A percentile compares a stretch with the other conserved stretches of the same genome.
These are phyloP conservation scores for Glebionis coronaria DNA, from an alignment of 129 eudicot species.

Conservation along the genomic window DNA sequence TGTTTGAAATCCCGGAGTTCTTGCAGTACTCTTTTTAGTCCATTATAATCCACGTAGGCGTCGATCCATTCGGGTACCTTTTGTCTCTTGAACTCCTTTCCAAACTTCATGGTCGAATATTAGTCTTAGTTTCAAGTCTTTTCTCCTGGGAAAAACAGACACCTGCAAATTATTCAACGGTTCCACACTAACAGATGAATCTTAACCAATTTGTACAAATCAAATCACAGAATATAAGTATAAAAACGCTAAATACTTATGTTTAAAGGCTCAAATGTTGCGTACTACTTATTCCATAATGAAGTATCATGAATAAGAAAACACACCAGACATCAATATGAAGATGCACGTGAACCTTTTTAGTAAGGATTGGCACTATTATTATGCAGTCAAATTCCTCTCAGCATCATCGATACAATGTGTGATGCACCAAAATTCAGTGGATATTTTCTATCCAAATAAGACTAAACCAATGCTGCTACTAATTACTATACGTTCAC, in stretches of 20 bases:
- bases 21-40: constrained; percentile 58
- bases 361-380: constrained; percentile 3
- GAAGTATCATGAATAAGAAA: constrained; percentile 4
- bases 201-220: background rate
- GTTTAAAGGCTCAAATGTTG: background rate
- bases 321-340: constrained; percentile 1
- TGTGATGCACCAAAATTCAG: constrained; percentile 8
- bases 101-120: constrained; percentile 67
- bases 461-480: background rate
- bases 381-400: constrained; percentile 8
- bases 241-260: no score
- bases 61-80: constrained; percentile 92
- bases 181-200: background rate
- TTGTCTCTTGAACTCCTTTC: constrained; percentile 68
- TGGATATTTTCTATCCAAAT: constrained; percentile 9
- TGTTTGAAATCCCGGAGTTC: constrained; percentile 35
- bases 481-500: constrained; percentile 12
- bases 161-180: constrained; percentile 11
- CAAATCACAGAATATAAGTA: background rate
- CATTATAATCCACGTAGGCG: constrained; percentile 73
- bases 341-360: background rate
- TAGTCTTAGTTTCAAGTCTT: constrained; percentile 15
- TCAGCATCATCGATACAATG: background rate
- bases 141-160: background rate
- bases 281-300: background rate